Evolutionary conservation across 805 yeast species (phyloP), one percentile per base, ranked within the genome.

Genomic region (Cyberlindnera mississippiensis): DNA sequence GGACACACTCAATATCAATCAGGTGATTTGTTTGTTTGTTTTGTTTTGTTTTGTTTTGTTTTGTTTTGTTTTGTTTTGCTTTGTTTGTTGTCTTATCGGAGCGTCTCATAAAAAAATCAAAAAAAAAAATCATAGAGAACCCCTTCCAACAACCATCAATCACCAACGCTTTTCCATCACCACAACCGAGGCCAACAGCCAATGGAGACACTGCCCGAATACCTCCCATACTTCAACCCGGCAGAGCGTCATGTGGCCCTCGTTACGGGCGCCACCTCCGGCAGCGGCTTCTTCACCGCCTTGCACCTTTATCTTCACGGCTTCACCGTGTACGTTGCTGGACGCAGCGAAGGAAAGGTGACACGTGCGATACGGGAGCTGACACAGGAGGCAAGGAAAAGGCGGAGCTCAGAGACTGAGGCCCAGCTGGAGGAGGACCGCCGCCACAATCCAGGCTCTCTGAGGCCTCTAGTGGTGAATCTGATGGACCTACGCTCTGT

Each of bases 221-320:
- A 63, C 2, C 62, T 81, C 22, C 90, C 93, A 0, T 85, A 80
- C 60, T 62, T 68, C 50, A 67, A 84, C 50, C 89, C 89, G 1
- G 47, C 48, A 3, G 76, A 73, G 20, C 69, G 85, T 33, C 71
- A 78, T 42, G 80, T 84, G 4, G 89, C 86, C 2, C 64, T 87
- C 6, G 78, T 87, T 24, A 82, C 93, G 0, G 95, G 95, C 2
- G 95, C 93, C 6, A 84, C 81, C 52, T 74, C 83, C 42, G 96
- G 95, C 0, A 75, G 85, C 15, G 96, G 96, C 10, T 86, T 75
- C 69, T 83, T 71, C 57, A 80, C 90, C 0, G 86, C 79, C 8
- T 66, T 85, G 18, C 90, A 85, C 54, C 69, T 87, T 6, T 85
- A 82, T 54, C 66, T 85, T 38, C 96, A 86, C 60, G 96, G 96